Base-by-base conservation (phyloP, 176 grass and related monocot species). In the Oryza nivara region DNA sequence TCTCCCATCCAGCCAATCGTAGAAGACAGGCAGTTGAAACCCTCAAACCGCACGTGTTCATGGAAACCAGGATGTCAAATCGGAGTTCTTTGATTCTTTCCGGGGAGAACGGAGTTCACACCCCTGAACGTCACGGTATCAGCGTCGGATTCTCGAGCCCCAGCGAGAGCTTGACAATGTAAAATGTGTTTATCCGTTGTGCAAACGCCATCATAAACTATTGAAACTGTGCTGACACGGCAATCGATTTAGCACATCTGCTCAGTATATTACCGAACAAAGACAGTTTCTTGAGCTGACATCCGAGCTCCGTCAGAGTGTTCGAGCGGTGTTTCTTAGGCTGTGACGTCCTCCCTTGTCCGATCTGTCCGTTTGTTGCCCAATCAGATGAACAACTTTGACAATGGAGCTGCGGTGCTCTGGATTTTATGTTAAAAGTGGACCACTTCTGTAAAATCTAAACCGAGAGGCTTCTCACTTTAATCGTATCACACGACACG, bases 11-110 rank as follows among this genome's bases (percentile, higher is more conserved):
- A 63, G 2, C 19, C 16, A 8, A 9, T n/a, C 58, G 23, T n/a
- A 3, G n/a, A 63, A 7, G 58, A 63, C 0, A 23, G 7, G 20
- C 3, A 23, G 20, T 13, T 7, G 7, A 63, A 63, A 23, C 7
- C 8, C 58, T 22, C 58, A 23, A 63, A 63, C 2, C 0, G 36
- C 58, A 63, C 58, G 58, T 63, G 58, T 11, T 23, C 58, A 23
- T 63, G 7, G 9, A 63, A 54, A 52, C 32, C 5, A n/a, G 17
- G 20, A 35, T 77, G 52, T 70, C 88, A 85, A 76, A 85, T 43
- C 43, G 43, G 36, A 38, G n/a, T 65, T 26, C 2, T 17, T 13
- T 20, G 49, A 52, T 16, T 17, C 49, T 30, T 70, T 34, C 4
- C 32, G 34, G 47, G 66, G 14, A 17, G 25, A 63, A 71, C 7